phyloP scores from a whole-genome alignment of 2,329 filamentous ascomycete species.

The Monilinia fructicola region DNA sequence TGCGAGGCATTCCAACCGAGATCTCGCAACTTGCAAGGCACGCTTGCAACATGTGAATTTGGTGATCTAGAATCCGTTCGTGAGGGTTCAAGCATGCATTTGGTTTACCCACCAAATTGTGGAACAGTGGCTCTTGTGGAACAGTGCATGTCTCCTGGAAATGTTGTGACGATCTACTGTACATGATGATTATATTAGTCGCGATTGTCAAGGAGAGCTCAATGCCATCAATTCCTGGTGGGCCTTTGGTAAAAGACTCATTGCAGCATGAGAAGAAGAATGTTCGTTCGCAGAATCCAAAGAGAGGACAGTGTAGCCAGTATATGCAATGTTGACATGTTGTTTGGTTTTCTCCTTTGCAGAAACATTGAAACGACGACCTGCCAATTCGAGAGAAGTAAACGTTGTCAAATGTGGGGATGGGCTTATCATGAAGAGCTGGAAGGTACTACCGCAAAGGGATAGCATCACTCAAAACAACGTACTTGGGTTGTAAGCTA shows the following conservation, averaged over 20 bases:
- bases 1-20: background rate
- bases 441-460: background rate
- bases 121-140: conserved; percentile 7
- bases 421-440: conserved; percentile 6
- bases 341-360: background rate
- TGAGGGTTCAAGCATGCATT: conserved; percentile 8
- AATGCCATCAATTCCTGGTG: conserved; percentile 6
- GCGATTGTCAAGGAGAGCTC: background rate
- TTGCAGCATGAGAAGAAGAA: background rate
- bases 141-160: conserved; percentile 2
- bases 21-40: conserved; percentile 7
- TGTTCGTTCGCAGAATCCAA: background rate
- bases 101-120: conserved; percentile 7
- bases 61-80: background rate
- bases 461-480: conserved; percentile 5
- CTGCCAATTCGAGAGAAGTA: conserved; percentile 14
- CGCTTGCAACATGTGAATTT: conserved; percentile 9
- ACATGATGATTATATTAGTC: conserved; percentile 11
- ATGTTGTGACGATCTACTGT: conserved; percentile 11
- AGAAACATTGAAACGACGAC: background rate
- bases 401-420: conserved; percentile 2
- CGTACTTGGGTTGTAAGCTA: background rate
- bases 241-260: background rate
- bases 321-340: conserved; percentile 8
- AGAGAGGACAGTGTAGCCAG: background rate